Evolutionary conservation across 768 basidiomycete species (phyloP).

Genomic region (Leccinum barrowsii): DNA sequence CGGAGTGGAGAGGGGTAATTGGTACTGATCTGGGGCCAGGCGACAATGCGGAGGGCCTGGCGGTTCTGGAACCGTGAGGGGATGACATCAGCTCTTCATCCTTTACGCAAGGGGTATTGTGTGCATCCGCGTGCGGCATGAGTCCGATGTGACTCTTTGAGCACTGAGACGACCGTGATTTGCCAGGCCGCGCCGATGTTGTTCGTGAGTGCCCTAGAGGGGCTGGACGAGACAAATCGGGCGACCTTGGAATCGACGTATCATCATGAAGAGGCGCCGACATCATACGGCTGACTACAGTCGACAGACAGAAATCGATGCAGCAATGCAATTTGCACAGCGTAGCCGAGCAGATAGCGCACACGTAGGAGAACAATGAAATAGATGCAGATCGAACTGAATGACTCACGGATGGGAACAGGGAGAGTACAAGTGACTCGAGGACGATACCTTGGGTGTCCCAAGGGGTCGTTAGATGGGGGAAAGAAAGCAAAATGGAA

Average conservation of each 20-base stretch:
- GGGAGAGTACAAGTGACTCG: constrained; percentile 20
- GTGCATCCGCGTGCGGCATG: constrained; percentile 20
- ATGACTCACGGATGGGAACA: constrained; percentile 25
- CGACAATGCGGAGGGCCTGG: constrained; percentile 53
- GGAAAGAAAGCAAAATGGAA: constrained; percentile 13
- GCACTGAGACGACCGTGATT: constrained; percentile 20
- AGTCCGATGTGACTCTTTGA: constrained; percentile 22
- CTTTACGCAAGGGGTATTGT: constrained; percentile 27
- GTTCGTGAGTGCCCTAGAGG: constrained; percentile 28
- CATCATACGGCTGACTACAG: constrained; percentile 23
- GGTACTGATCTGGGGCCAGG: constrained; percentile 30
- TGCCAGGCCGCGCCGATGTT: constrained; percentile 25
- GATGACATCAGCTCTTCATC: constrained; percentile 43
- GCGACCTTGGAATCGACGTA: constrained; percentile 25
- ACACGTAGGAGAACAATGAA: constrained; percentile 32
- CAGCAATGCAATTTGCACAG: constrained; percentile 14
- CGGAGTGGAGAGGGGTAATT: constrained; percentile 29
- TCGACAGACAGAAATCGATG: constrained; percentile 30
- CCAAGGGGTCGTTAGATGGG: constrained; percentile 17
- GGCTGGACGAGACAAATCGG: constrained; percentile 34
- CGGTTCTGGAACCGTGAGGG: constrained; percentile 48
- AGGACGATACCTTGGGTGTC: constrained; percentile 19
- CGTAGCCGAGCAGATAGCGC: constrained; percentile 18
- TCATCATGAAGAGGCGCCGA: constrained; percentile 4
- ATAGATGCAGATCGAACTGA: constrained; percentile 23